Conservation (phyloP, 805 yeast species). For the Candida dajiaensis region DNA sequence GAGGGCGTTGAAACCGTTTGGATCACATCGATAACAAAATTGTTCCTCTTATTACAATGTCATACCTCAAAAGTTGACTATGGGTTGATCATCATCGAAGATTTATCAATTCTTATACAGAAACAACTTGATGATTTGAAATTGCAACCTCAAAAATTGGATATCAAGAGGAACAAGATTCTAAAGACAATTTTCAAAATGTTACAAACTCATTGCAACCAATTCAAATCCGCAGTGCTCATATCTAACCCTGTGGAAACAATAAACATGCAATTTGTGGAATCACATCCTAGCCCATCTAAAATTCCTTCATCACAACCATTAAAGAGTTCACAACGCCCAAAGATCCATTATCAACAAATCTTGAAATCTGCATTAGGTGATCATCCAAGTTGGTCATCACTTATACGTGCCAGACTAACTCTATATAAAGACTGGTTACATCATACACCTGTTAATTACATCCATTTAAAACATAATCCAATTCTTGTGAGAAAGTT, state of each 20-base stretch:
- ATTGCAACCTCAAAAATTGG: background rate
- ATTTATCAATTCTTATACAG: conserved; percentile 10
- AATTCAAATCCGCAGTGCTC: conserved; percentile 12
- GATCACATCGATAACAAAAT: conserved; percentile 4
- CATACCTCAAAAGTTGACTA: conserved; percentile 2
- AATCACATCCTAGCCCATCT: conserved; percentile 1
- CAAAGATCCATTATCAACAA: conserved; percentile 15
- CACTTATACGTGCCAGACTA: conserved; percentile 15
- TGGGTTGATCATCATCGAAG: conserved; percentile 20
- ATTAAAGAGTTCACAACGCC: background rate
- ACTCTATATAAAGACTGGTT: conserved; percentile 21
- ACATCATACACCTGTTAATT: conserved; percentile 6
- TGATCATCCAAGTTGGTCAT: conserved; percentile 16
- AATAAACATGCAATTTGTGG: conserved; percentile 18
- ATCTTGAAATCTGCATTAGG: conserved; percentile 18
- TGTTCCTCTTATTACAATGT: conserved; percentile 12
- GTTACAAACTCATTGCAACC: conserved; percentile 11
- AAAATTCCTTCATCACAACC: conserved; percentile 1
- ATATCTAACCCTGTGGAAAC: conserved; percentile 15
- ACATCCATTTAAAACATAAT: conserved; percentile 16
- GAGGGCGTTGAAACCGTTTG: background rate
- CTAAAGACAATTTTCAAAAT: conserved; percentile 13
- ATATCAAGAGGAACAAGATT: conserved; percentile 6
- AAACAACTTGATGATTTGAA: background rate
- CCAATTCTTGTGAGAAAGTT: conserved; percentile 9